Conservation (phyloP, 352 stramenopile genomes). For the Phytopythium cucurbitacearum region DNA sequence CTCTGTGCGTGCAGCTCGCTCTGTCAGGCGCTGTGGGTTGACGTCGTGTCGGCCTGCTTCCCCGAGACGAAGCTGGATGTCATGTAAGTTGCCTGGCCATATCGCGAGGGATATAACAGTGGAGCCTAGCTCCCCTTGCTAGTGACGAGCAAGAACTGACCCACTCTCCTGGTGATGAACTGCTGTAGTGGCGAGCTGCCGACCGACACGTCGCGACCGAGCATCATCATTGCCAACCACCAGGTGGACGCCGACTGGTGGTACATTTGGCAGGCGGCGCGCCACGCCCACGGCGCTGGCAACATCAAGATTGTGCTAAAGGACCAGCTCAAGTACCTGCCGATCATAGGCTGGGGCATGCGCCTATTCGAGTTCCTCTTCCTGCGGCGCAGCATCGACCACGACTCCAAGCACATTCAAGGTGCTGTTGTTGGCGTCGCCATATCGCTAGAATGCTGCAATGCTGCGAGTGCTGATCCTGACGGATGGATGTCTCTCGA, state of each 20-base stretch:
- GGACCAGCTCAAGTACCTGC: constrained; percentile 86
- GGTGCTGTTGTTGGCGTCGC: constrained; percentile 8
- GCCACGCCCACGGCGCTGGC: constrained; percentile 46
- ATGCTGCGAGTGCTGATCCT: not conserved
- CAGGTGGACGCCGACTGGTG: constrained; percentile 92
- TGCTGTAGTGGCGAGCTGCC: constrained; percentile 63
- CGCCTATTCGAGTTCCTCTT: constrained; percentile 90
- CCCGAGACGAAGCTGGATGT: constrained; percentile 79
- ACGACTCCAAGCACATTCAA: constrained; percentile 68
- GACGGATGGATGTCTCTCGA: not conserved
- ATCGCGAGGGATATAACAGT: too few relatives aligned
- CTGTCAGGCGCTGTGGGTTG: constrained; percentile 79
- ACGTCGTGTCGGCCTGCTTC: constrained; percentile 83
- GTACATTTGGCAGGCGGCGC: constrained; percentile 89
- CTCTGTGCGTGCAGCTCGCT: constrained; percentile 25
- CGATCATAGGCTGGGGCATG: constrained; percentile 88
- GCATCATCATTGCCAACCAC: constrained; percentile 90
- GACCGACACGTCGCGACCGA: constrained; percentile 59
- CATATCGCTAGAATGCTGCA: not conserved
- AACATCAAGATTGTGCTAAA: constrained; percentile 93
- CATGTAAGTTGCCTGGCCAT: constrained; percentile 45
- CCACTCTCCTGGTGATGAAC: constrained; percentile 1
- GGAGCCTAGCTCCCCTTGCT: too few relatives aligned
- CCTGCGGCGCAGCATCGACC: constrained; percentile 74
- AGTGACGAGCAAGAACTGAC: too few relatives aligned